A percentile compares a stretch with the other conserved stretches of the same genome.
Conservation (phyloP, 331 rosid species). For the Arachis monticola region DNA sequence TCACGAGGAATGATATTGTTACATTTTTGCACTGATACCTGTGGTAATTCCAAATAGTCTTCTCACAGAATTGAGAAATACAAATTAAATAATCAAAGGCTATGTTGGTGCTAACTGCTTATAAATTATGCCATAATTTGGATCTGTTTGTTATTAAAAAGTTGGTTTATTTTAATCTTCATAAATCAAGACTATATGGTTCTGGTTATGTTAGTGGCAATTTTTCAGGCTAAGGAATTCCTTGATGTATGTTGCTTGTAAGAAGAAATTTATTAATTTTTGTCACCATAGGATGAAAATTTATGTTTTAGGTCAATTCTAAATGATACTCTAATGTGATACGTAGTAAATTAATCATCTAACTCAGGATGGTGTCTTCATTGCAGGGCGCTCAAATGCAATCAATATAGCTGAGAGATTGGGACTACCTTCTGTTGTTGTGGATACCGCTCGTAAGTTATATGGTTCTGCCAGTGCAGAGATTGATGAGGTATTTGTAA, state of each 20-base stretch:
- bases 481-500: constrained; percentile 82
- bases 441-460: constrained; percentile 72
- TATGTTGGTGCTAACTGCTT: background rate
- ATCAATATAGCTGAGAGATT: constrained; percentile 90
- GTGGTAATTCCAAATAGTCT: background rate
- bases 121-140: background rate
- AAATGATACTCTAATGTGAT: constrained; percentile 6
- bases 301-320: constrained; percentile 28
- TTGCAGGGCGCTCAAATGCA: constrained; percentile 93
- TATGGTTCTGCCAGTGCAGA: constrained; percentile 95
- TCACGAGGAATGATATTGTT: background rate
- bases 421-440: constrained; percentile 70
- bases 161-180: background rate
- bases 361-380: constrained; percentile 30
- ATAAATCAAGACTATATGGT: background rate
- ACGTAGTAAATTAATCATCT: background rate
- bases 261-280: background rate
- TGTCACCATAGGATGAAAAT: constrained; percentile 5
- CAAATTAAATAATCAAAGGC: background rate
- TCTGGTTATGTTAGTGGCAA: no score
- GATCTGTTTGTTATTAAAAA: background rate
- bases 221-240: background rate
- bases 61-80: background rate
- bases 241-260: background rate
- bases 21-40: background rate